Evolutionary conservation across 345 rosid species (phyloP).

Genomic region (Acer negundo): DNA sequence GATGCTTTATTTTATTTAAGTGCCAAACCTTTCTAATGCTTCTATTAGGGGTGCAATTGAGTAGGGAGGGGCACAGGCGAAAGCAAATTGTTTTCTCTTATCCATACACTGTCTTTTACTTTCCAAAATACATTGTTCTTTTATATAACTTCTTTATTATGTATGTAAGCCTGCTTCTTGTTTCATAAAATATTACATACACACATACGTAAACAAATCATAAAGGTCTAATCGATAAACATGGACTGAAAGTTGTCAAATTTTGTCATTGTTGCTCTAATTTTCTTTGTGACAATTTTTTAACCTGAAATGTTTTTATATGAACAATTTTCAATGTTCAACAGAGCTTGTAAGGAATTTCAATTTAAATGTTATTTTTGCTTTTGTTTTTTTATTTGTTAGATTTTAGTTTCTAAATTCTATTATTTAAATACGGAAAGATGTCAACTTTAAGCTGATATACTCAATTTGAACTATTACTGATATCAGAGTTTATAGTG

Average conservation of each 20-base stretch:
- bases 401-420: neutral
- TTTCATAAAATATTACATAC: too few relatives aligned
- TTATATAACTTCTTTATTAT: conserved; percentile 1
- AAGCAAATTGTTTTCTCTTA: too few relatives aligned
- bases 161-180: neutral
- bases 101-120: neutral
- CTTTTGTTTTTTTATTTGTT: neutral
- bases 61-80: too few relatives aligned
- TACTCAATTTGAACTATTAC: too few relatives aligned
- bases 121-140: neutral
- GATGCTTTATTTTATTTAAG: neutral
- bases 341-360: neutral
- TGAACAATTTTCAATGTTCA: neutral
- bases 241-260: neutral
- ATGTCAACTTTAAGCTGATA: neutral
- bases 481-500: neutral
- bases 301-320: conserved; percentile 2
- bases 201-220: too few relatives aligned
- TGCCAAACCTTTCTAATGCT: neutral
- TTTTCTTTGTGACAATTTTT: neutral
- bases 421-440: neutral
- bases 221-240: neutral
- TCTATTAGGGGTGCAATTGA: neutral
- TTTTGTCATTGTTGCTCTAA: neutral
- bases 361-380: conserved; percentile 1